phyloP scores from a whole-genome alignment of 2,329 filamentous ascomycete genomes.

The Microsporum audouinii region DNA sequence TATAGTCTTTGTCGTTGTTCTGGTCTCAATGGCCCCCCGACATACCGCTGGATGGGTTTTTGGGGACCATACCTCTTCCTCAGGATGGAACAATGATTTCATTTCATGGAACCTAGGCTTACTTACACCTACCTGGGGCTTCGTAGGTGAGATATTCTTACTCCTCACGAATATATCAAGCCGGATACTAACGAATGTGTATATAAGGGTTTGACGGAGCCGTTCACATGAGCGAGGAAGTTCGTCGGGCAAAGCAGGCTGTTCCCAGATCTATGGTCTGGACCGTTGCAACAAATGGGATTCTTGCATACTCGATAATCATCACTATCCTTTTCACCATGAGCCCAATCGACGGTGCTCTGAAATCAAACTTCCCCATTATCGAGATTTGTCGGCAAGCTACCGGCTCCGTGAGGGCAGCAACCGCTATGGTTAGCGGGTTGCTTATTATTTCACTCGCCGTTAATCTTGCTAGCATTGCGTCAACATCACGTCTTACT shows the following conservation, averaged over 20 bases:
- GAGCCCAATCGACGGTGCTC: conserved; percentile 27
- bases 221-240: conserved; percentile 40
- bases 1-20: conserved; percentile 28
- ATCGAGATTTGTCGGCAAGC: conserved; percentile 34
- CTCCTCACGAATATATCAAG: not conserved
- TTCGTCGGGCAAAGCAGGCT: conserved; percentile 35
- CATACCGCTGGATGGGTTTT: conserved; percentile 27
- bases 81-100: conserved; percentile 25
- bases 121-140: conserved; percentile 24
- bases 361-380: conserved; percentile 31
- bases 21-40: conserved; percentile 23
- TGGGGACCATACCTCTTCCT: conserved; percentile 18
- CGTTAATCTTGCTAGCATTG: conserved; percentile 33
- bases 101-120: conserved; percentile 31
- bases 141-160: conserved; percentile 19
- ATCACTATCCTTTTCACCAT: conserved; percentile 37
- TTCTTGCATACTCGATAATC: conserved; percentile 33
- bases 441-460: conserved; percentile 31
- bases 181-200: not conserved
- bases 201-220: conserved; percentile 36
- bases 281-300: conserved; percentile 34
- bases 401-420: conserved; percentile 31
- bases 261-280: conserved; percentile 38
- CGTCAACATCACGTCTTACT: conserved; percentile 38
- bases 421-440: conserved; percentile 32